phyloP scores from a whole-genome alignment of 768 basidiomycete genomes.

The Dendrothele bispora region DNA sequence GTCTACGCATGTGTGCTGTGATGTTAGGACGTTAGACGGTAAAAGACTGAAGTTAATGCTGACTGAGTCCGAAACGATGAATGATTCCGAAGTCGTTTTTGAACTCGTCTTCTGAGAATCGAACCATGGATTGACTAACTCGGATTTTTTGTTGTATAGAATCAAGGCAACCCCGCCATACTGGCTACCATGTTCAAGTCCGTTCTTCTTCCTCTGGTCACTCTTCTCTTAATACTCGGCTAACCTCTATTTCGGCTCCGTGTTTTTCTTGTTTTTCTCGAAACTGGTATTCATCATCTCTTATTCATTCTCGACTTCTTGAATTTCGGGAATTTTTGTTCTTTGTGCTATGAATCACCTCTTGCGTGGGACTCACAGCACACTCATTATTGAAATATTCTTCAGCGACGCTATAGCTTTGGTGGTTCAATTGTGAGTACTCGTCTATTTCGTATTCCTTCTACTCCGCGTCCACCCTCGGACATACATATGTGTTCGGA shows the following conservation, averaged over 20 bases:
- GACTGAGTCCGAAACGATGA: too few relatives aligned
- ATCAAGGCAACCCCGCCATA: slow-evolving; percentile 8
- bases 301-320: too few relatives aligned
- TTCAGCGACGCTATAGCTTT: slow-evolving; percentile 11
- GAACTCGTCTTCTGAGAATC: background rate
- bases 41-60: too few relatives aligned
- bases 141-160: background rate
- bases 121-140: background rate
- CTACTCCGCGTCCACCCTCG: background rate
- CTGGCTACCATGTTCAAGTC: slow-evolving; percentile 7
- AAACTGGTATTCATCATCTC: too few relatives aligned
- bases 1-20: too few relatives aligned
- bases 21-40: too few relatives aligned
- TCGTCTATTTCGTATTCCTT: background rate
- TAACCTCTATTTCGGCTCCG: too few relatives aligned
- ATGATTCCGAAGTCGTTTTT: too few relatives aligned
- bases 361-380: slow-evolving; percentile 2
- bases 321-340: background rate
- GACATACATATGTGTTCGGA: too few relatives aligned
- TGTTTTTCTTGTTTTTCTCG: too few relatives aligned
- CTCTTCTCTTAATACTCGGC: background rate
- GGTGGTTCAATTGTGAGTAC: slow-evolving; percentile 10
- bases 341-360: too few relatives aligned
- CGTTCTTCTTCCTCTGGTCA: background rate
- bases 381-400: slow-evolving; percentile 15